Conservation (phyloP, 345 rosid genomes). For the Gossypium stocksii region DNA sequence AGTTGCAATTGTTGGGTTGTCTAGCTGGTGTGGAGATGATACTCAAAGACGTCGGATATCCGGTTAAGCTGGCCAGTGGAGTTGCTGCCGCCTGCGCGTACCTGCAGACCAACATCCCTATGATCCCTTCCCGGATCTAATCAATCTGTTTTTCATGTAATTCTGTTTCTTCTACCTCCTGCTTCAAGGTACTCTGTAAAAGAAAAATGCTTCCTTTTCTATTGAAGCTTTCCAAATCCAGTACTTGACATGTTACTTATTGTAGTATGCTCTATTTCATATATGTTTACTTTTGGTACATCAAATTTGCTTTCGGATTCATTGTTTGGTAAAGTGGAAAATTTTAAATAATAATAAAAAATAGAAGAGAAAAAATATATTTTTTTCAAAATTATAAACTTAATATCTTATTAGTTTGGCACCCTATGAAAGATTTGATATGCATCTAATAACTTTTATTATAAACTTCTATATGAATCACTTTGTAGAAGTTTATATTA, state of each 20-base stretch:
- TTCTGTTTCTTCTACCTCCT: conserved; percentile 16
- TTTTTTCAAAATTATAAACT: too few relatives aligned
- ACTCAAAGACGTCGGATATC: conserved; percentile 90
- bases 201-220: conserved; percentile 1
- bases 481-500: too few relatives aligned
- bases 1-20: conserved; percentile 94
- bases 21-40: conserved; percentile 98
- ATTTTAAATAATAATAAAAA: too few relatives aligned
- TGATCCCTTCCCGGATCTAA: conserved; percentile 83
- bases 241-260: not conserved
- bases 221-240: not conserved
- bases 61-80: conserved; percentile 86
- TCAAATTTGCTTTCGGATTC: too few relatives aligned
- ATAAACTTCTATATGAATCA: too few relatives aligned
- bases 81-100: conserved; percentile 89
- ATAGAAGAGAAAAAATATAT: too few relatives aligned
- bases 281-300: not conserved
- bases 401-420: too few relatives aligned
- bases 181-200: conserved; percentile 25
- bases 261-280: not conserved
- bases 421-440: too few relatives aligned
- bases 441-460: too few relatives aligned
- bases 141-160: conserved; percentile 19
- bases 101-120: conserved; percentile 70
- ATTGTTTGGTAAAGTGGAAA: too few relatives aligned